Base-by-base conservation (phyloP, 1,284 basidiomycete species). In the Papiliotrema terrestris region DNA sequence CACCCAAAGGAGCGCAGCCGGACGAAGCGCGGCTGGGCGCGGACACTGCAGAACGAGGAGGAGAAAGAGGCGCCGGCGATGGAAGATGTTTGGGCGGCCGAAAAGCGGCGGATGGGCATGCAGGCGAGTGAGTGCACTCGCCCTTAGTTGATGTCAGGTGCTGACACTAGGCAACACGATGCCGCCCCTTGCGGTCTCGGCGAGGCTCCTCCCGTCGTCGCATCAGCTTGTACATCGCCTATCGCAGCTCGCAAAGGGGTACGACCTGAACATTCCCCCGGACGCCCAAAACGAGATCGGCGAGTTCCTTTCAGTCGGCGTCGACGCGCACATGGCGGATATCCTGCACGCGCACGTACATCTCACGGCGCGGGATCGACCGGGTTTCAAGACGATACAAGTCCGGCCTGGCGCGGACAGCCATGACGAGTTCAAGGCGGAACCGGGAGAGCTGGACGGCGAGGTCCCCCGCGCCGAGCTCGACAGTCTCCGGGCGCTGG, bases 261-360 rank as follows among this genome's bases (percentile, higher is more conserved):
- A 64, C 44, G 64, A 62, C 41, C 56, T 75, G 15, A 50, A 60
- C 6, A 47, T 73, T 2, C 43, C 67, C 1, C 53, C 62, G 2
- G 69, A 69, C 17, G 54, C 60, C 1, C 47, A 49, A 13, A 52
- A 52, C 25, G 71, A 72, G 11, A 60, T 73, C 15, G 74, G 74
- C 55, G 70, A 75, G 52, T 75, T 77, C 57, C 60, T 77, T 54
- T 69, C 72, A 3, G 59, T 75, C 9, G 74, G 72, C 0, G 56
- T 75, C 32, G 69, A 74, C 52, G 57, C 66, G 14, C 71, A 74
- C 44, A 54, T 76, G 1, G 61, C 57, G 38, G 69, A 73, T 45
- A 57, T 74, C 8, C 46, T 74, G 8, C 68, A 73, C 51, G 54
- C 57, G 13, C 38, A 69, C 9, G 66, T 70, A 1, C 71, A 71